These are phyloP conservation scores for Chaetomium tenue DNA, from an alignment of 495 filamentous ascomycete species.

Conservation along the genomic window DNA sequence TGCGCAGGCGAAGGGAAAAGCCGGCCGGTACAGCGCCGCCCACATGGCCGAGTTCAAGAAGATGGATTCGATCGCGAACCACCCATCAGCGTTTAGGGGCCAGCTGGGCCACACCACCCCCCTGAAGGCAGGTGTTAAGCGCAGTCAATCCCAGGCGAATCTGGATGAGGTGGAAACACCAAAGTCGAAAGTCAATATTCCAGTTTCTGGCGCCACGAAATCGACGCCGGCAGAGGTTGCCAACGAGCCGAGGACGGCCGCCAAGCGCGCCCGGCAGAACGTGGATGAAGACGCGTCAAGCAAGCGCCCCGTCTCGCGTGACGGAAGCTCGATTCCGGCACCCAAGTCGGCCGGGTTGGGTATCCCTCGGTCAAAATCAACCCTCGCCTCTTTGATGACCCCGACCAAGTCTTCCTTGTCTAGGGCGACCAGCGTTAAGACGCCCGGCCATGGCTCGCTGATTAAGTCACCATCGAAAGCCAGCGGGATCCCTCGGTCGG, in stretches of 20 bases:
- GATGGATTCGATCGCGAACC: slow-evolving; percentile 91
- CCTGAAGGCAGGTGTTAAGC: slow-evolving; percentile 60
- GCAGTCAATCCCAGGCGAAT: slow-evolving; percentile 56
- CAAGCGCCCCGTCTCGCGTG: slow-evolving; percentile 51
- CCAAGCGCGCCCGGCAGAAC: slow-evolving; percentile 66
- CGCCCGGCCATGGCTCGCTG: slow-evolving; percentile 35
- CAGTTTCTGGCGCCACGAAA: slow-evolving; percentile 39
- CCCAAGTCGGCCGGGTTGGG: slow-evolving; percentile 43
- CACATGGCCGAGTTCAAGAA: slow-evolving; percentile 90
- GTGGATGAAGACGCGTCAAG: slow-evolving; percentile 59
- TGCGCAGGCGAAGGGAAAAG: slow-evolving; percentile 72
- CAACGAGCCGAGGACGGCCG: slow-evolving; percentile 40
- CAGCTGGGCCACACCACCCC: slow-evolving; percentile 55
- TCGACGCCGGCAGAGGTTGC: slow-evolving; percentile 23
- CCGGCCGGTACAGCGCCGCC: slow-evolving; percentile 70
- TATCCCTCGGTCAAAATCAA: slow-evolving; percentile 46
- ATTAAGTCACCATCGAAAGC: slow-evolving; percentile 40
- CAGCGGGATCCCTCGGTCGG: slow-evolving; percentile 37
- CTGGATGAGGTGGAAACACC: slow-evolving; percentile 54
- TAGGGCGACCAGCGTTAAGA: slow-evolving; percentile 64
- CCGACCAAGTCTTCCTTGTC: slow-evolving; percentile 78
- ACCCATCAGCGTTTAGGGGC: slow-evolving; percentile 74
- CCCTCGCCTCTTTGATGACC: slow-evolving; percentile 59
- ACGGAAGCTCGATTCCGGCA: slow-evolving; percentile 45
- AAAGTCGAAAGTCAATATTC: slow-evolving; percentile 38